Evolutionary conservation across 805 yeast species (phyloP), one percentile per base, ranked within the genome.

Genomic region (Hemisphaericaspora nanyangensis): DNA sequence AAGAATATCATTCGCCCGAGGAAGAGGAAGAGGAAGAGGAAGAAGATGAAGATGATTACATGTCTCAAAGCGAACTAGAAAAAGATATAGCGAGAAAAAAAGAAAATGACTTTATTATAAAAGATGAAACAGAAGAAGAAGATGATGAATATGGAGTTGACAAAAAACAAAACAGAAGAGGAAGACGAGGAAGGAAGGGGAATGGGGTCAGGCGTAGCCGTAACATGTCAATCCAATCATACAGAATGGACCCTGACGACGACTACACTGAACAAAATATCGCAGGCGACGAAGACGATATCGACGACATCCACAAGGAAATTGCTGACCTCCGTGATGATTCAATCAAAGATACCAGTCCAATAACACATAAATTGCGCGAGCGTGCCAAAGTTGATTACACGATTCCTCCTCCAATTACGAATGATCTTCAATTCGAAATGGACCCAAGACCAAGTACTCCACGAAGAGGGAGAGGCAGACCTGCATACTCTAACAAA

Each of bases 351-450:
- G 39, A 39, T 15, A 73, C 76, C 3, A 64, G 73, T 19, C 71
- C 71, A 1, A 48, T 64, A 25, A 61, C 60, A 35, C 73, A 67
- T 43, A 68, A 68, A 46, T 59, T 70, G 33, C 57, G 73, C 36
- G 73, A 64, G 45, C 79, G 89, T 40, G 63, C 58, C 13, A 80
- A 80, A 34, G 80, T 90, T 8, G 84, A 89, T 54, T 89, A 89
- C 56, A 76, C 82, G 11, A 69, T 89, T 7, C 91, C 95, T 0
- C 96, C 96, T 1, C 95, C 95, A 4, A 67, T 86, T 3, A 48
- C 70, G 17, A 63, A 62, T 39, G 79, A 73, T 36, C 47, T 48
- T 29, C 74, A 64, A 48, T 63, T 36, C 11, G 49, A 44, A 29
- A 29, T 29, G 3, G 30, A 39, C 51, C 25, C 63, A 43, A 17